Evolutionary conservation across 169 alveolate genomes (phyloP), one percentile per base, ranked within the genome.

Genomic region (Plasmodium cynomolgi): DNA sequence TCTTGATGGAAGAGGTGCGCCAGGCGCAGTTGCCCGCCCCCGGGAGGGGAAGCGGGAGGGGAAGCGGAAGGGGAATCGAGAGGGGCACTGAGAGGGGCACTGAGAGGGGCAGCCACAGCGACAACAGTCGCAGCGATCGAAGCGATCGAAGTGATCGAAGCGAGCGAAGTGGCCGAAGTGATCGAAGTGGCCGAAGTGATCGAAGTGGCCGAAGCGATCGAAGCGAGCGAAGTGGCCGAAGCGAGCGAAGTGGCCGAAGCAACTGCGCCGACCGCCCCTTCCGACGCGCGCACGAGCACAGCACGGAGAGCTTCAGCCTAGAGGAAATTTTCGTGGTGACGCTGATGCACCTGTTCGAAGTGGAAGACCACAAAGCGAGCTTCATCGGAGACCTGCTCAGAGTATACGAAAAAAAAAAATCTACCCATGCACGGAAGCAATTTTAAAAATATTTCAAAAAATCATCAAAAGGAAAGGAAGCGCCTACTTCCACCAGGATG

Each of bases 321-420:
- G 93, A 86, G 31, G 88, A 86, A 7, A 34, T 86, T 11, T 86
- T 34, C 72, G 20, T 86, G 7, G 81, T 86, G 15, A 86, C 86
- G 1, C 47, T 86, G 1, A 77, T 86, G 81, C 73, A 86, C 23
- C 31, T 86, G 20, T 86, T 83, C 47, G 72, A 74, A 34, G 62
- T 34, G 0, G 85, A 86, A 7, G 81, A 71, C 68, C 34, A 86
- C 62, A 86, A 56, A 9, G 41, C 81, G 17, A 75, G 13, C 29
- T 86, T 86, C 31, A 33, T 86, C 8, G 62, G 31, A 8, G 83
- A 90, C 50, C 73, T 90, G 6, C 37, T 90, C 34, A 80, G 34
- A 17, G 11, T 90, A 13, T 90, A 90, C 37, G 94, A 90, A 90
- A 37, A 37, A 79, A 90, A 81, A 80, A 90, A 68, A 68, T 90